These are phyloP conservation scores for Metschnikowia chrysomelidarum DNA, from an alignment of 805 yeast genomes.

Conservation along the genomic window DNA sequence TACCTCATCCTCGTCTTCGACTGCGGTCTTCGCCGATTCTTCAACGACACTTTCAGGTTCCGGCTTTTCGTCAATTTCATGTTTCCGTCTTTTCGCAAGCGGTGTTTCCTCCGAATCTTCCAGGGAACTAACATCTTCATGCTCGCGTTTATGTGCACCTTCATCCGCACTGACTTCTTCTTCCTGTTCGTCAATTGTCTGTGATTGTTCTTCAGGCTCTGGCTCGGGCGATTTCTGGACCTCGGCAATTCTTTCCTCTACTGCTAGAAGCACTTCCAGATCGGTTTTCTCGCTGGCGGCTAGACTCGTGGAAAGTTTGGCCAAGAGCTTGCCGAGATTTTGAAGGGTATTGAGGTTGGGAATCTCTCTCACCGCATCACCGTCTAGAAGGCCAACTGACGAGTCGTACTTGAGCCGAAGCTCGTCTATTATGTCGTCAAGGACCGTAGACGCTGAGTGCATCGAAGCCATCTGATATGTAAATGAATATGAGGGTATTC, in stretches of 20 bases:
- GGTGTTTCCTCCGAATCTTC: slow-evolving; percentile 17
- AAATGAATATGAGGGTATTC: no score
- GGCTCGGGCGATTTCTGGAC: slow-evolving; percentile 3
- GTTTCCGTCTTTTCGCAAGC: slow-evolving; percentile 16
- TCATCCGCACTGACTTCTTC: neutral
- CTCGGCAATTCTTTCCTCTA: slow-evolving; percentile 15
- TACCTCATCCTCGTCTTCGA: slow-evolving; percentile 3
- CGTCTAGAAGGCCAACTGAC: slow-evolving; percentile 59
- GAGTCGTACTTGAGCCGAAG: slow-evolving; percentile 55
- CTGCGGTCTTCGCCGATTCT: slow-evolving; percentile 13
- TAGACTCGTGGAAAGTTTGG: slow-evolving; percentile 39
- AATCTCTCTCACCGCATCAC: slow-evolving; percentile 46
- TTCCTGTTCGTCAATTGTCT: slow-evolving; percentile 3
- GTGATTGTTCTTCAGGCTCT: slow-evolving; percentile 6
- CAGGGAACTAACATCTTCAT: slow-evolving; percentile 8
- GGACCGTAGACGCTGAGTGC: slow-evolving; percentile 38
- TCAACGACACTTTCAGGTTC: slow-evolving; percentile 14
- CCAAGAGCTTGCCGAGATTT: slow-evolving; percentile 45
- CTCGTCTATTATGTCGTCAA: slow-evolving; percentile 52
- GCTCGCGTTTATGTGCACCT: slow-evolving; percentile 7
- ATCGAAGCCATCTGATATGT: no score
- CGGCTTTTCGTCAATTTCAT: neutral
- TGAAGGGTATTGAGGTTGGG: slow-evolving; percentile 43
- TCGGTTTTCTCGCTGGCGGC: slow-evolving; percentile 33
- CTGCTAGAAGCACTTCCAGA: slow-evolving; percentile 22